A percentile compares a stretch with the other conserved stretches of the same genome.
Evolutionary conservation across 2,329 filamentous ascomycete genomes (phyloP).

Genomic region (Dryadomyces quercivorus): DNA sequence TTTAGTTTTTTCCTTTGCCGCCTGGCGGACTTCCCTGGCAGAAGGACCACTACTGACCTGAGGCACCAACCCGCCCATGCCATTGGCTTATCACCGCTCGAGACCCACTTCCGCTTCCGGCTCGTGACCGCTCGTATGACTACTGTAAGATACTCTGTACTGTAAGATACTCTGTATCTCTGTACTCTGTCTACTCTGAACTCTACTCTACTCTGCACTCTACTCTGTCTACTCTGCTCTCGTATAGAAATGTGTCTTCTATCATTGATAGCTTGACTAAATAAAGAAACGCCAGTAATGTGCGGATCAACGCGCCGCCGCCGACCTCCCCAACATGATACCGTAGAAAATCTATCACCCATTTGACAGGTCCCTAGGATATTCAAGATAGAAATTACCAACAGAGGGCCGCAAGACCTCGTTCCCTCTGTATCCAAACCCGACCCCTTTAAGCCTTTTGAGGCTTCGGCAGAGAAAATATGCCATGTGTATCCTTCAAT

Average conservation of each 20-base stretch:
- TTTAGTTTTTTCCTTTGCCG: conserved; percentile 2
- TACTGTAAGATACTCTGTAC: too few relatives aligned
- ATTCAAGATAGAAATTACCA: not conserved
- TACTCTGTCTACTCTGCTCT: too few relatives aligned
- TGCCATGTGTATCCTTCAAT: conserved; percentile 7
- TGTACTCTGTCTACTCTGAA: too few relatives aligned
- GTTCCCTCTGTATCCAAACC: not conserved
- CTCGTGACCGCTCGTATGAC: not conserved
- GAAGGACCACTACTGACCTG: not conserved
- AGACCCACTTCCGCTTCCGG: not conserved
- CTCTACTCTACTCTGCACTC: too few relatives aligned
- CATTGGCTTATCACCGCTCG: not conserved
- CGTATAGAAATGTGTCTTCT: not conserved
- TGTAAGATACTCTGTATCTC: not conserved
- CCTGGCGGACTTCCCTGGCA: not conserved
- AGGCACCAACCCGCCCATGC: not conserved
- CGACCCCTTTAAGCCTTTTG: not conserved
- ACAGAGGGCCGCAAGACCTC: not conserved
- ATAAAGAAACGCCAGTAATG: not conserved
- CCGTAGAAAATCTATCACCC: conserved; percentile 1
- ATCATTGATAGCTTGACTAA: not conserved
- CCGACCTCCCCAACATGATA: not conserved
- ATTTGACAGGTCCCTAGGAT: not conserved
- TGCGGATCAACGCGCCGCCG: not conserved
- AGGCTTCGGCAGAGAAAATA: not conserved